Evolutionary conservation across 2,329 filamentous ascomycete genomes (phyloP), one percentile per base, ranked within the genome.

Genomic region (Penicillium sp.): DNA sequence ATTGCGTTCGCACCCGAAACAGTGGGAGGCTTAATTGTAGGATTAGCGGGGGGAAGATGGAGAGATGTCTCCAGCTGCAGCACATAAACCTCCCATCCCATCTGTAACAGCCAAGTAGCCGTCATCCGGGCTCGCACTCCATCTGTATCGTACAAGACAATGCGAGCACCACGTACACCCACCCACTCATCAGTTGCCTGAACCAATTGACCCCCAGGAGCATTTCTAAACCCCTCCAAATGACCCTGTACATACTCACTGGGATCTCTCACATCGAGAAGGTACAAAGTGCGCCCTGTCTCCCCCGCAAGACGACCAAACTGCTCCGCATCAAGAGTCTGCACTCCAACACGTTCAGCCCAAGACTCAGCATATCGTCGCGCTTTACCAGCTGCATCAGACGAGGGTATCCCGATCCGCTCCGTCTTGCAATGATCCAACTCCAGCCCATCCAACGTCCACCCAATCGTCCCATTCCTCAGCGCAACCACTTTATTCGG

Each of bases 101-200:
- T 62, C 44, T 70, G 68, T 10, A 66, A 23, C 13, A 70, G 63
- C 68, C 68, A 70, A 47, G 60, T 67, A 3, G 60, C 67, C 13
- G 67, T 64, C 65, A 70, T 70, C 1, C 56, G 61, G n/a, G 62
- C 68, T 54, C 68, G 51, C 6, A 69, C 66, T 9, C 66, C 66
- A 19, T 68, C 67, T 0, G 54, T 64, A 24, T 70, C 68, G 19
- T 67, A 69, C 13, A 70, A 40, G 14, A 70, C 62, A 44, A 70
- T 55, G n/a, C 60, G 63, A 37, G 58, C 64, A 4, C 68, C 68
- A 51, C 68, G 59, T 19, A 70, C 67, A 29, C 68, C 68, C 2
- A 69, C 58, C 68, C 68, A 70, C 56, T 70, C 67, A 18, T 70
- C 68, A 1, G 67, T 70, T 2, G 68, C 68, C 54, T 70, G 68